Percentiles rank a stretch among this genome's conserved stretches.
phyloP scores from a whole-genome alignment of 2,329 filamentous ascomycete genomes.

The Stachybotrys chartarum region DNA sequence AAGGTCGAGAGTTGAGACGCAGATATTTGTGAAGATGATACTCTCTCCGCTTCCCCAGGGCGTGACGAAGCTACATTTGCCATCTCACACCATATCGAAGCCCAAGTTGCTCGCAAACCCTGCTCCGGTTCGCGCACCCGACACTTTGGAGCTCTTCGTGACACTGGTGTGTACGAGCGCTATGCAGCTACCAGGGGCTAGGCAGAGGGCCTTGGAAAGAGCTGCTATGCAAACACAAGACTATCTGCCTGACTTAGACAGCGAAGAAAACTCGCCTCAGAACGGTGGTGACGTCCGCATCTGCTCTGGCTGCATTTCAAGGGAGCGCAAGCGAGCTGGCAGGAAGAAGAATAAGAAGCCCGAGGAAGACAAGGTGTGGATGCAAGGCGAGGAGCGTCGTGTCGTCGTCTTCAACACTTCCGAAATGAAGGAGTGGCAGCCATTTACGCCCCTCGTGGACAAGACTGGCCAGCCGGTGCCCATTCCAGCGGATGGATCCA shows the following conservation, averaged over 20 bases:
- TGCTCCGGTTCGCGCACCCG: conserved; percentile 54
- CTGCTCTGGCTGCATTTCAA: conserved; percentile 81
- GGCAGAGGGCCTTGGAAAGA: conserved; percentile 59
- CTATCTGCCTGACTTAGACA: conserved; percentile 31
- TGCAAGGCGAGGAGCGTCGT: conserved; percentile 68
- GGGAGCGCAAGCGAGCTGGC: conserved; percentile 84
- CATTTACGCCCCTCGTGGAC: conserved; percentile 38
- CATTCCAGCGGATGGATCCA: conserved; percentile 48
- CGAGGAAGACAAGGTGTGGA: conserved; percentile 86
- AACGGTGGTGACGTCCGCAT: conserved; percentile 94
- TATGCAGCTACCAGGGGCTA: conserved; percentile 65
- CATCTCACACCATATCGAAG: conserved; percentile 87
- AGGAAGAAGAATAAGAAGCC: conserved; percentile 91
- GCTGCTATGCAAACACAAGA: conserved; percentile 34
- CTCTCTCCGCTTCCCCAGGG: conserved; percentile 68
- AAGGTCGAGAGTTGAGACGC: conserved; percentile 93
- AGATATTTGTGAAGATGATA: conserved; percentile 82
- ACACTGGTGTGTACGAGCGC: conserved; percentile 88
- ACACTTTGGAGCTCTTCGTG: conserved; percentile 72
- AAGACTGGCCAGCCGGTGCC: conserved; percentile 32
- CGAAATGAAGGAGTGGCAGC: conserved; percentile 78
- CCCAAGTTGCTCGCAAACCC: conserved; percentile 81
- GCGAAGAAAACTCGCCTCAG: conserved; percentile 64
- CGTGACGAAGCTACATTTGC: conserved; percentile 76
- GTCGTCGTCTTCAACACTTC: conserved; percentile 89